phyloP scores from a whole-genome alignment of 768 basidiomycete species.

The Mycena galericulata region DNA sequence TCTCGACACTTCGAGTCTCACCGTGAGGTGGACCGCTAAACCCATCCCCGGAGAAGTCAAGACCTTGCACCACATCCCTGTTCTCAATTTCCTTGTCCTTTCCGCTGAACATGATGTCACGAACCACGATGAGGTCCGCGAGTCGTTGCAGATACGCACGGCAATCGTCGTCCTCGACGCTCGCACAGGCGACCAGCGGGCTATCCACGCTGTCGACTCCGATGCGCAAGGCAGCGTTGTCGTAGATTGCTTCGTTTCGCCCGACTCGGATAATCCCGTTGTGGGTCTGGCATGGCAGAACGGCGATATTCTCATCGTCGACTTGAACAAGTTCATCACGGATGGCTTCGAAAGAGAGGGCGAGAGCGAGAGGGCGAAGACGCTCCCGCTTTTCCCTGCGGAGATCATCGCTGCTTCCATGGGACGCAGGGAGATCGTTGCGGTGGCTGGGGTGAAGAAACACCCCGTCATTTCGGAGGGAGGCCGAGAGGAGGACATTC shows the following conservation, averaged over 20 bases:
- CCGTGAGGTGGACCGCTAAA: constrained; percentile 20
- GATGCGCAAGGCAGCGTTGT: constrained; percentile 21
- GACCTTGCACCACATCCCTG: constrained; percentile 14
- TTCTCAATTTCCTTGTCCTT: constrained; percentile 17
- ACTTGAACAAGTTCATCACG: constrained; percentile 14
- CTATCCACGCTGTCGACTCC: constrained; percentile 20
- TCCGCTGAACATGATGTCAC: constrained; percentile 19
- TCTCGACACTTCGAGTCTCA: constrained; percentile 17
- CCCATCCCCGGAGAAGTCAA: constrained; percentile 23
- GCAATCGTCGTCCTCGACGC: constrained; percentile 23
- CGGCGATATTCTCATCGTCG: constrained; percentile 21
- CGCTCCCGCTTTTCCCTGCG: constrained; percentile 17
- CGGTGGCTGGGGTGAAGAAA: too few species aligned
- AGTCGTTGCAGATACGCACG: constrained; percentile 26
- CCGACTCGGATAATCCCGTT: constrained; percentile 5
- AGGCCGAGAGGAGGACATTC: constrained; percentile 19
- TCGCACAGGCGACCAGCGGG: constrained; percentile 23
- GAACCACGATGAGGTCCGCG: constrained; percentile 22
- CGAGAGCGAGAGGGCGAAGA: constrained; percentile 17
- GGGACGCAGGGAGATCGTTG: constrained; percentile 22
- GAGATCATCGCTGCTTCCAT: constrained; percentile 21
- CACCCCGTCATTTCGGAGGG: too few species aligned
- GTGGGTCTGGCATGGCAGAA: constrained; percentile 17
- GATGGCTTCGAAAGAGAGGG: constrained; percentile 22
- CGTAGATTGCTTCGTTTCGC: constrained; percentile 23